Evolutionary conservation across 1,284 basidiomycete species (phyloP), one percentile per base, ranked within the genome.

Genomic region (Wolfiporia cocos): DNA sequence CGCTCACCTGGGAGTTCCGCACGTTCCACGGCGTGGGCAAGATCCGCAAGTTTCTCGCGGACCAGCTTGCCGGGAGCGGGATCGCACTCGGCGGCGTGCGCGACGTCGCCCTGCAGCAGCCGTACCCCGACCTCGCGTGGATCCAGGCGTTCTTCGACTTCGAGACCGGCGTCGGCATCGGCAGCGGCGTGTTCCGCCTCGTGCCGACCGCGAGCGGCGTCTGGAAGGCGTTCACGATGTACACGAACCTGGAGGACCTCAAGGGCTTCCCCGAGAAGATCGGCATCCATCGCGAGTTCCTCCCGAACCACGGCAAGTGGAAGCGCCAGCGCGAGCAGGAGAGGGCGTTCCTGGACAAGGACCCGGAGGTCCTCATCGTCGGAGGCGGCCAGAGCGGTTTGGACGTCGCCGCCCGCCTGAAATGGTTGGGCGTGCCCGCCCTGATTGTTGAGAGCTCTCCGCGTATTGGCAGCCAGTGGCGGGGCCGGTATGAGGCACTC

Each of bases 331-430:
- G 71, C 9, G 58, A 56, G 33, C 59, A 61, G 29, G 74, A 76
- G 58, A 48, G 51, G 20, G 63, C 63, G 38, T 74, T 69, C 48
- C 55, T 51, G 23, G 65, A 65, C 30, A 37, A 48, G 17, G 64
- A 69, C 32, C 71, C 71, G 0, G 59, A 65, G 3, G 78, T 76
- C 5, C 53, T 81, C 37, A 69, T 83, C 45, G 63, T 85, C 34
- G 83, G 83, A 2, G 82, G 67, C 7, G 82, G 82, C 0, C 83
- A 86, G 57, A 72, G 73, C 40, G 84, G 83, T 6, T 58, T 87
- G 23, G 74, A 69, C 3, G 55, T 75, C 11, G 79, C 77, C 3
- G 82, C 81, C 29, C 64, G 77, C 34, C 62, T 84, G 44, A 78
- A 78, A 55, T 58, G 66, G 30, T 57, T 81, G 5, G 78, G 69